Percentiles rank a stretch among this genome's conserved stretches.
phyloP scores from a whole-genome alignment of 2,329 filamentous ascomycete species.

The Colletotrichum endophyticum region DNA sequence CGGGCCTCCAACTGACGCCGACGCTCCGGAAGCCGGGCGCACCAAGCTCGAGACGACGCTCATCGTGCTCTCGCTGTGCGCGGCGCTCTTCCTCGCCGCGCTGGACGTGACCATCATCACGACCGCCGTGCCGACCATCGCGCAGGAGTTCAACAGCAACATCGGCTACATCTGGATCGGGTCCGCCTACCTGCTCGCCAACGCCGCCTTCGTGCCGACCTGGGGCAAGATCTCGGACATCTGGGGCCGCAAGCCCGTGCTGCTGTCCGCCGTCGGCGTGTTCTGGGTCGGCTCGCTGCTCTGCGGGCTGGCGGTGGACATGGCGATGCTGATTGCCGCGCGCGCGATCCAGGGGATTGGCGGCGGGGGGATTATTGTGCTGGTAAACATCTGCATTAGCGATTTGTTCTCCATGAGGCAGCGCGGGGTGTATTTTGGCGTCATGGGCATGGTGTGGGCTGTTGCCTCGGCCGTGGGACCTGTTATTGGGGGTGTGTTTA shows the following conservation, averaged over 20 bases:
- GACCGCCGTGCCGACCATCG: constrained; percentile 66
- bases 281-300: constrained; percentile 59
- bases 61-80: constrained; percentile 21
- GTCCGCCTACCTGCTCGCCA: constrained; percentile 73
- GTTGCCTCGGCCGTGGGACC: constrained; percentile 70
- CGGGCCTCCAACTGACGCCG: neutral
- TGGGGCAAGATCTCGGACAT: constrained; percentile 71
- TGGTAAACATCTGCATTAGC: constrained; percentile 59
- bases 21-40: constrained; percentile 36
- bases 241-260: constrained; percentile 60
- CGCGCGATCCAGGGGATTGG: constrained; percentile 57
- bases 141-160: constrained; percentile 61
- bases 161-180: constrained; percentile 81
- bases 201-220: constrained; percentile 70
- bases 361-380: constrained; percentile 53
- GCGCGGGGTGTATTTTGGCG: constrained; percentile 60
- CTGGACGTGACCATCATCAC: constrained; percentile 64
- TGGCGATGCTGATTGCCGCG: constrained; percentile 52
- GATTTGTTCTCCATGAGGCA: constrained; percentile 56
- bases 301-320: constrained; percentile 48
- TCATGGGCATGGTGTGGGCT: constrained; percentile 72
- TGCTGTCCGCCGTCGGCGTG: constrained; percentile 50
- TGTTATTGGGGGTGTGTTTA: constrained; percentile 68
- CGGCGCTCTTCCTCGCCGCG: constrained; percentile 45
- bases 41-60: constrained; percentile 39